Conservation (phyloP, 352 stramenopile genomes). For the Pythium rhizo-oryzae region DNA sequence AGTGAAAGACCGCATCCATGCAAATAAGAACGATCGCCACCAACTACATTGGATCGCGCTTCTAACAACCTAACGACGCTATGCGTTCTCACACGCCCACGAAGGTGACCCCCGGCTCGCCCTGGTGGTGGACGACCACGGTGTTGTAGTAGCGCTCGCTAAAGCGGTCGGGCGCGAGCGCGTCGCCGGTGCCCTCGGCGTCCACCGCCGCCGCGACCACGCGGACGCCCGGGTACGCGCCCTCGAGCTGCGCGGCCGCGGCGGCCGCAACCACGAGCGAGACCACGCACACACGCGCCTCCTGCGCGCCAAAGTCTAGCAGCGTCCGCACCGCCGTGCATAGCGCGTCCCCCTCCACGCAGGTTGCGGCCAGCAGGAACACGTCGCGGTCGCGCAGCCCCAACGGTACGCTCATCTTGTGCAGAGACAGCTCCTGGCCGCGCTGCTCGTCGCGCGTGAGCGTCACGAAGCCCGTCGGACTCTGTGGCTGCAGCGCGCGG, state of each 20-base stretch:
- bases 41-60: too few relatives aligned
- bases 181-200: slow-evolving; percentile 21
- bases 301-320: slow-evolving; percentile 34
- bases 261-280: slow-evolving; percentile 31
- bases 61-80: too few relatives aligned
- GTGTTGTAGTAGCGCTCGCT: slow-evolving; percentile 36
- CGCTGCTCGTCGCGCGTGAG: slow-evolving; percentile 17
- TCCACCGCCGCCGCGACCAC: slow-evolving; percentile 42
- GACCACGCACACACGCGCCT: slow-evolving; percentile 35
- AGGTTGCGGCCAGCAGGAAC: slow-evolving; percentile 38
- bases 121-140: not conserved
- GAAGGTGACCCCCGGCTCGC: not conserved
- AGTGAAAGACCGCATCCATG: too few relatives aligned
- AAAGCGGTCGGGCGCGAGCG: slow-evolving; percentile 34
- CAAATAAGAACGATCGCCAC: too few relatives aligned
- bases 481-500: slow-evolving; percentile 29
- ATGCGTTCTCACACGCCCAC: not conserved
- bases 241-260: slow-evolving; percentile 32
- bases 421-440: not conserved
- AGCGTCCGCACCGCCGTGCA: slow-evolving; percentile 37
- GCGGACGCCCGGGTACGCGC: slow-evolving; percentile 28
- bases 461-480: slow-evolving; percentile 31
- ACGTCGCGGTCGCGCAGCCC: slow-evolving; percentile 30
- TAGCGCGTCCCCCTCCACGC: slow-evolving; percentile 7
- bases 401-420: slow-evolving; percentile 29